Percentiles rank a stretch among this genome's conserved stretches.
phyloP scores from a whole-genome alignment of 225 moss, liverwort and hornwort species.

The Pleurozium schreberi region DNA sequence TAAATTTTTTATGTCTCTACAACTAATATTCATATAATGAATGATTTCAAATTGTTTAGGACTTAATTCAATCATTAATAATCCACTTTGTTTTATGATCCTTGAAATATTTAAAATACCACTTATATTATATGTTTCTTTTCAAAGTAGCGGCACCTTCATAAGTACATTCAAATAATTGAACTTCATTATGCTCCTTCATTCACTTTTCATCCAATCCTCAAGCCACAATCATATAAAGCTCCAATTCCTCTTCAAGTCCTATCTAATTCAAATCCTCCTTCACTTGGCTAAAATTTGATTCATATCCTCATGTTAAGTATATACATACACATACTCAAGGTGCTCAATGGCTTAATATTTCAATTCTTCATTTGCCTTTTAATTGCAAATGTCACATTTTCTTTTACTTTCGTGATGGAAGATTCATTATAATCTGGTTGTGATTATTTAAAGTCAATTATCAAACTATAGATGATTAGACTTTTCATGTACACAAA shows the following conservation, averaged over 20 bases:
- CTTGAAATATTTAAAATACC: neutral
- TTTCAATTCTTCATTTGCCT: neutral
- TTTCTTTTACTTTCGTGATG: neutral
- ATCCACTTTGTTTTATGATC: accelerated
- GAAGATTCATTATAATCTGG: neutral
- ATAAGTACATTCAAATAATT: neutral
- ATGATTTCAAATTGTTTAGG: neutral
- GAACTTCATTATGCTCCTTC: neutral
- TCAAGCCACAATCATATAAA: neutral
- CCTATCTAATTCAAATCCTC: neutral
- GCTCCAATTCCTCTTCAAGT: accelerated
- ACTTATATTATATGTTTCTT: neutral
- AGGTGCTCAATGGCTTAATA: accelerated
- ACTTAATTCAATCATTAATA: neutral
- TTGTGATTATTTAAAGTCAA: neutral
- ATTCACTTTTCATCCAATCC: neutral
- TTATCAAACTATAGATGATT: accelerated
- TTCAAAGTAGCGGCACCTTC: neutral
- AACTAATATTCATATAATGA: neutral
- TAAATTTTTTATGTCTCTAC: neutral
- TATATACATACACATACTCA: neutral
- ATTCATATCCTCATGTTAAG: accelerated
- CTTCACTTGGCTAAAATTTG: neutral
- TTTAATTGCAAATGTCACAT: neutral
- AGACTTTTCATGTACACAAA: neutral